Evolutionary conservation across 192 early-diverging fungal genomes (phyloP).

Genomic region (Nowakowskiella sp.): DNA sequence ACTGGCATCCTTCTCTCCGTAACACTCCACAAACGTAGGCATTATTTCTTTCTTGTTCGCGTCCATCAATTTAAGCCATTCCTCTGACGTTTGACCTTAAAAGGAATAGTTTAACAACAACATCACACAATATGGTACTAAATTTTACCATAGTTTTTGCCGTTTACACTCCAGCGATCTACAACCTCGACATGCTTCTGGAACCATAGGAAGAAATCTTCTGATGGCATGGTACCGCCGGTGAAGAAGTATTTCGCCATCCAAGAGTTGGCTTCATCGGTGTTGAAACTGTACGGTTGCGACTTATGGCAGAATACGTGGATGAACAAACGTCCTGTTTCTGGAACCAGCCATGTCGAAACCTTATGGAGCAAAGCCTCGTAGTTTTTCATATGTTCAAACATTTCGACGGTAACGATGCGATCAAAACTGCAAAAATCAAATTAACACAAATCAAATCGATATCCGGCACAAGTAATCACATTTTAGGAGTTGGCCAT

Average conservation of each 20-base stretch:
- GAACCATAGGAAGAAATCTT: slow-evolving; percentile 55
- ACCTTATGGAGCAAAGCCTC: slow-evolving; percentile 42
- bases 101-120: not conserved
- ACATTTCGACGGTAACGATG: slow-evolving; percentile 53
- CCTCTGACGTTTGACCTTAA: slow-evolving; percentile 35
- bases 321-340: slow-evolving; percentile 51
- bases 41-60: slow-evolving; percentile 30
- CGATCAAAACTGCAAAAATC: slow-evolving; percentile 37
- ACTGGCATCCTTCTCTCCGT: slow-evolving; percentile 35
- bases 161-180: slow-evolving; percentile 55
- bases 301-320: slow-evolving; percentile 51
- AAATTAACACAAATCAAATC: not conserved
- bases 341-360: slow-evolving; percentile 45
- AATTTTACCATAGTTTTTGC: slow-evolving; percentile 40
- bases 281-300: slow-evolving; percentile 52
- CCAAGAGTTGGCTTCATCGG: slow-evolving; percentile 43
- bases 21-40: slow-evolving; percentile 29
- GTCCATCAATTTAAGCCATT: slow-evolving; percentile 49
- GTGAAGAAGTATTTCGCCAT: slow-evolving; percentile 61
- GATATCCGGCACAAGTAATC: slow-evolving; percentile 14
- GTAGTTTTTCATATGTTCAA: slow-evolving; percentile 64
- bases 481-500: slow-evolving; percentile 23
- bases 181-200: slow-evolving; percentile 44
- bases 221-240: slow-evolving; percentile 43
- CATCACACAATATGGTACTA: not conserved